phyloP scores from a whole-genome alignment of 306 rosid genomes.

The Fagus sylvatica region DNA sequence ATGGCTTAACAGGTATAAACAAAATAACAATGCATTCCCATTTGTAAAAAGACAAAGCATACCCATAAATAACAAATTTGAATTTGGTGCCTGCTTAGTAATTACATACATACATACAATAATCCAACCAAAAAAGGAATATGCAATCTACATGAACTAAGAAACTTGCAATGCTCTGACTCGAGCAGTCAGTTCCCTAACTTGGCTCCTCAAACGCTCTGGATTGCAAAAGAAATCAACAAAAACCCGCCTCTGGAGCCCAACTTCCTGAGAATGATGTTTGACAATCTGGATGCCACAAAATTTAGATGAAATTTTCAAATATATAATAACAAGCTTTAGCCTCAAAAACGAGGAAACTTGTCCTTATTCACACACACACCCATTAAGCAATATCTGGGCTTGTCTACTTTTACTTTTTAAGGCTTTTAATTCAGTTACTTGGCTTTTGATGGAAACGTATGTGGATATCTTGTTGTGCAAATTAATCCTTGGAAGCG shows the following conservation, averaged over 20 bases:
- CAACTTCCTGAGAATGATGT: slow-evolving; percentile 86
- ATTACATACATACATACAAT: not conserved
- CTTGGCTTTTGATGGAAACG: no score
- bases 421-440: no score
- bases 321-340: not conserved
- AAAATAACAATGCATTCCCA: not conserved
- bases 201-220: slow-evolving; percentile 80
- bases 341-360: not conserved
- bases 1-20: not conserved
- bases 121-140: not conserved
- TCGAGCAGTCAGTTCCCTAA: slow-evolving; percentile 77
- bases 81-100: not conserved
- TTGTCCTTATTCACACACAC: not conserved
- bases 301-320: slow-evolving; percentile 5
- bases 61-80: not conserved
- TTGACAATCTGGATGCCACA: slow-evolving; percentile 73
- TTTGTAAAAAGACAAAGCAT: not conserved
- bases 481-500: no score
- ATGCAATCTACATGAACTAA: slow-evolving; percentile 15
- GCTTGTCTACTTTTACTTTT: no score
- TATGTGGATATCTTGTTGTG: no score
- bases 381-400: no score
- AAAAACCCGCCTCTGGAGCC: slow-evolving; percentile 81
- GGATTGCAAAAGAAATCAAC: slow-evolving; percentile 98
- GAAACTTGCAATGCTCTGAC: slow-evolving; percentile 87